Conservation (phyloP, 352 stramenopile genomes). For the Phytophthora hibernalis region DNA sequence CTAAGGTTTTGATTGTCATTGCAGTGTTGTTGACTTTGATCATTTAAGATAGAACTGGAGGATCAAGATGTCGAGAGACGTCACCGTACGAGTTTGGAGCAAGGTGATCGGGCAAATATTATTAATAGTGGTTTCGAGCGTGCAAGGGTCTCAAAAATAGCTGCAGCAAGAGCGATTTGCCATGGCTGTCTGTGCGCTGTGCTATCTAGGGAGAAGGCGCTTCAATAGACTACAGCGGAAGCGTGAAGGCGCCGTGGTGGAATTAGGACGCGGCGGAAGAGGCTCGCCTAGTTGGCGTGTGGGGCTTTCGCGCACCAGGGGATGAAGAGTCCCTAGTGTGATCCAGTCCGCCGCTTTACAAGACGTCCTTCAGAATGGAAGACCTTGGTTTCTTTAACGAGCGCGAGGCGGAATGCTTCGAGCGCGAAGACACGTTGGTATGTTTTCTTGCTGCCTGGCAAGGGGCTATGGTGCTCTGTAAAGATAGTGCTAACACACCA, state of each 20-base stretch:
- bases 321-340: conserved; percentile 47
- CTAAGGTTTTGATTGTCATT: background rate
- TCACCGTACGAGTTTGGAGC: too few relatives aligned
- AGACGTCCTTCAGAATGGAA: conserved; percentile 59
- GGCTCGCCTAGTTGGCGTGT: conserved; percentile 23
- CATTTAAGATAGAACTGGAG: too few relatives aligned
- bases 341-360: conserved; percentile 27
- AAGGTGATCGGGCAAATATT: too few relatives aligned
- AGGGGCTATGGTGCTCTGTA: too few relatives aligned
- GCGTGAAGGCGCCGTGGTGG: conserved; percentile 12
- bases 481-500: background rate
- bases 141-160: conserved; percentile 38
- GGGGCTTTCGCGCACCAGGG: conserved; percentile 34
- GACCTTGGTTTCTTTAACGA: conserved; percentile 86
- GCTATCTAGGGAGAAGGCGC: conserved; percentile 35
- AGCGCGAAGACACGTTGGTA: conserved; percentile 82
- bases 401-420: conserved; percentile 85
- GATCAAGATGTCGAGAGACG: too few relatives aligned
- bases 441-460: too few relatives aligned
- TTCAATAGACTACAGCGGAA: conserved; percentile 17
- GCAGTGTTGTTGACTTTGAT: background rate
- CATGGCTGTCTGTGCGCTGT: conserved; percentile 16
- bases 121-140: conserved; percentile 36
- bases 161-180: conserved; percentile 10
- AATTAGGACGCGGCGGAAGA: conserved; percentile 24